Base-by-base conservation (phyloP, 768 basidiomycete genomes). In the Russula olivacea region DNA sequence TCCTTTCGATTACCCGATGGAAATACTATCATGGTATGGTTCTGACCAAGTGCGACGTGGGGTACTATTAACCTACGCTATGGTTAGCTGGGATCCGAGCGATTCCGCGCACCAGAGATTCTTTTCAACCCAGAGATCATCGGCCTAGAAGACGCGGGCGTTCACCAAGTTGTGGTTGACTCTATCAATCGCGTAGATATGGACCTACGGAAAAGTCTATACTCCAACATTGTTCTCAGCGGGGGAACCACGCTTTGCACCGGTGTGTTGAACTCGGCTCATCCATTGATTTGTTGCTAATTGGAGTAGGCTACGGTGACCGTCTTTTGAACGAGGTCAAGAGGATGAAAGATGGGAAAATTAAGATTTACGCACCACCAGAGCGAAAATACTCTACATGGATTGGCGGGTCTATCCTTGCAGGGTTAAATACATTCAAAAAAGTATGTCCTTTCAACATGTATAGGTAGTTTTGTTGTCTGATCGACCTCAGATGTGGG, bases 311-410 rank as follows among this genome's bases (percentile, higher is more conserved):
- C 4, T 98, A 97, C 74, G 97, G 95, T 55, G 97, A 98, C 76
- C 88, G 97, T 58, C 80, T 99, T 55, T 79, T 98, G 62, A 93
- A 95, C 70, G 97, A 99, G 75, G 91, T 97, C 56, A 98, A 98
- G 81, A 95, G 30, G 32, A 74, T 98, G 67, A 93, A 94, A 73
- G 96, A 98, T 69, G 84, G 96, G 71, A 99, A 98, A 80, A 93
- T 99, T 76, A 97, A 96, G 79, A 99, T 99, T 70, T 96, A 92
- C 69, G 97, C 97, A 30, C 97, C 97, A 21, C 97, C 97, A n/a
- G 97, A 99, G 76, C 87, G 97, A 68, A 99, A 98, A 75, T 96
- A 96, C 76, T 93, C 91, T 38, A 93, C 92, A 51, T 95, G 92
- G 92, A 94, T 94, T 70, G 96, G 97, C 58, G 97, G 97, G 6